Evolutionary conservation across 768 basidiomycete genomes (phyloP).

Genomic region (Boletus edulis): DNA sequence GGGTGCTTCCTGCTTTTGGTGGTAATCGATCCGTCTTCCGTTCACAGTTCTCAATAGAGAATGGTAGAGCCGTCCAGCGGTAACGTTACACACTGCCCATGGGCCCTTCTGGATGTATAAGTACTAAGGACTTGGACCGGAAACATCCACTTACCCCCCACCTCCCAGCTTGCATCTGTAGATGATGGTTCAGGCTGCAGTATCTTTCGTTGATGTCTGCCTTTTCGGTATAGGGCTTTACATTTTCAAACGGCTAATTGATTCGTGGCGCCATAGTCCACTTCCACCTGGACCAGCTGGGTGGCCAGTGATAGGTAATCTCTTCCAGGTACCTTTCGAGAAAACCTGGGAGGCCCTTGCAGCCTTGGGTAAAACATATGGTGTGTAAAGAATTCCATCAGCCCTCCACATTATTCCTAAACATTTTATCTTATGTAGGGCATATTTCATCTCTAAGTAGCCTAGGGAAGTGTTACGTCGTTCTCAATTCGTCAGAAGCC

Average conservation of each 20-base stretch:
- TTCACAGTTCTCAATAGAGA: too few species aligned
- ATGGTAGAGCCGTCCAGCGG: too few species aligned
- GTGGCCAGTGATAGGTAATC: constrained; percentile 50
- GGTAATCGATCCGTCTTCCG: too few species aligned
- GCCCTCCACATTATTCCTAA: not conserved
- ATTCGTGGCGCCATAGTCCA: not conserved
- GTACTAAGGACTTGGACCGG: too few species aligned
- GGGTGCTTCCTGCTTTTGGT: too few species aligned
- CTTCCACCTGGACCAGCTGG: constrained; percentile 21
- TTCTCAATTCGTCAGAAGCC: constrained; percentile 47
- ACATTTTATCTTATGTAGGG: constrained; percentile 17
- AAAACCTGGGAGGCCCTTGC: constrained; percentile 53
- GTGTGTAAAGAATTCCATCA: constrained; percentile 25
- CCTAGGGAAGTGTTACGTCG: constrained; percentile 45
- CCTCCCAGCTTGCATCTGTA: too few species aligned
- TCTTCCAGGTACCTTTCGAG: constrained; percentile 49
- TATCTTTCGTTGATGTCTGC: constrained; percentile 4
- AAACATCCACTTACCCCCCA: too few species aligned
- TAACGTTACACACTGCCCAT: too few species aligned
- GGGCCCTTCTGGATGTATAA: too few species aligned
- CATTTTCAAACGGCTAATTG: not conserved
- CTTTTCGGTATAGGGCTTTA: constrained; percentile 18
- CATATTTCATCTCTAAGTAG: constrained; percentile 22
- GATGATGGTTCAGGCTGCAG: too few species aligned
- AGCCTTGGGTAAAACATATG: constrained; percentile 51